phyloP scores from a whole-genome alignment of 305 asterid genomes.

The Solanum chacoense region DNA sequence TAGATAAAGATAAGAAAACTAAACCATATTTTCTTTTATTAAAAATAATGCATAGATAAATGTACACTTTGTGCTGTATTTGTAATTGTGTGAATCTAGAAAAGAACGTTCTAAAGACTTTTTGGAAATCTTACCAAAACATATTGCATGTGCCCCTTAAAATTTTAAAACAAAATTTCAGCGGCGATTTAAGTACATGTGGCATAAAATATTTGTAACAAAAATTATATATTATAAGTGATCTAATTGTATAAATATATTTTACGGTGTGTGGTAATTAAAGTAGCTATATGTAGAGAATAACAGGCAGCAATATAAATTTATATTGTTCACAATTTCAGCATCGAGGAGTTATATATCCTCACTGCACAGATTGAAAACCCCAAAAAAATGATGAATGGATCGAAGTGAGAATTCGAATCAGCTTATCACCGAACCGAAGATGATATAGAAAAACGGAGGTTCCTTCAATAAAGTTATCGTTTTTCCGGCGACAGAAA shows the following conservation, averaged over 20 bases:
- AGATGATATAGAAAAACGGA: not conserved
- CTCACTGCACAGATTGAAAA: conserved; percentile 11
- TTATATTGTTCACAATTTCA: not conserved
- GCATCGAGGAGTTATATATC: not conserved
- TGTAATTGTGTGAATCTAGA: not conserved
- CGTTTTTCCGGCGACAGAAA: not conserved
- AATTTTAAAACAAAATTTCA: not conserved
- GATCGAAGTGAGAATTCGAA: not conserved
- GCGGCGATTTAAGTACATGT: too few species aligned
- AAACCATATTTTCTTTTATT: too few species aligned
- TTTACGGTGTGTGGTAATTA: not conserved
- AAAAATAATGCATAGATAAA: not conserved
- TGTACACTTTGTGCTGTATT: not conserved
- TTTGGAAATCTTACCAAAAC: not conserved
- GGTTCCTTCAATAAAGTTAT: not conserved
- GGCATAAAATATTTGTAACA: not conserved
- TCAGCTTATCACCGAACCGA: not conserved
- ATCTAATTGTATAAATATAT: not conserved
- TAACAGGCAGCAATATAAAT: not conserved
- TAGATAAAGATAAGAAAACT: not conserved
- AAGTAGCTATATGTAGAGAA: not conserved
- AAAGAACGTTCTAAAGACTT: not conserved
- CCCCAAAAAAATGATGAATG: not conserved
- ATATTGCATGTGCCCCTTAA: not conserved
- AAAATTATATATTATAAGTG: not conserved